These are phyloP conservation scores for Tricholoma sp. DNA, from an alignment of 768 basidiomycete genomes.

Conservation along the genomic window DNA sequence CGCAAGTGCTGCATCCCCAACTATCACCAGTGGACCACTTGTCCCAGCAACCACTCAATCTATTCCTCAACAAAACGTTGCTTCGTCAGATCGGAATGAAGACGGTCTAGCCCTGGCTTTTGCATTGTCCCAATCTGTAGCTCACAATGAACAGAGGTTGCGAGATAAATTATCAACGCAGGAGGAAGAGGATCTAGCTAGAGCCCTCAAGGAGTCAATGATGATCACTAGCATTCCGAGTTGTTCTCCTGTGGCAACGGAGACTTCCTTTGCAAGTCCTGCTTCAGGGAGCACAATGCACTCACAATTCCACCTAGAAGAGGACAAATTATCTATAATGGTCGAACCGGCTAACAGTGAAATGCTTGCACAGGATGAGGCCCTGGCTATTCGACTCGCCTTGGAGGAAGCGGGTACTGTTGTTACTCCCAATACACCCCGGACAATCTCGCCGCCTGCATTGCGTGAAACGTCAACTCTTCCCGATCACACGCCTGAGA, in stretches of 20 bases:
- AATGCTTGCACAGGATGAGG: not conserved
- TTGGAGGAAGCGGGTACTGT: not conserved
- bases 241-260: slow-evolving; percentile 1
- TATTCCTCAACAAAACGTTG: not conserved
- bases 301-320: not conserved
- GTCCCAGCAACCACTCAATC: not conserved
- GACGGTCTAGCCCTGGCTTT: slow-evolving; percentile 43
- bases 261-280: slow-evolving; percentile 12
- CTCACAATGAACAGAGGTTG: slow-evolving; percentile 24
- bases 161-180: slow-evolving; percentile 32
- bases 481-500: not conserved
- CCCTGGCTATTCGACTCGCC: not conserved
- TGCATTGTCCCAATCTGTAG: slow-evolving; percentile 46
- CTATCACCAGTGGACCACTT: not conserved
- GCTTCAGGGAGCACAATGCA: slow-evolving; percentile 14
- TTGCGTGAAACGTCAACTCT: not conserved
- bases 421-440: not conserved
- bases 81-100: slow-evolving; percentile 26
- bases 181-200: slow-evolving; percentile 65
- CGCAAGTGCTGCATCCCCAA: not conserved
- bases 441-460: not conserved
- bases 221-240: slow-evolving; percentile 1
- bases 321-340: not conserved
- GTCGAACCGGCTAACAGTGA: not conserved
- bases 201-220: slow-evolving; percentile 55